Conservation (phyloP, 2,329 filamentous ascomycete species). For the Sporothrix mexicana region DNA sequence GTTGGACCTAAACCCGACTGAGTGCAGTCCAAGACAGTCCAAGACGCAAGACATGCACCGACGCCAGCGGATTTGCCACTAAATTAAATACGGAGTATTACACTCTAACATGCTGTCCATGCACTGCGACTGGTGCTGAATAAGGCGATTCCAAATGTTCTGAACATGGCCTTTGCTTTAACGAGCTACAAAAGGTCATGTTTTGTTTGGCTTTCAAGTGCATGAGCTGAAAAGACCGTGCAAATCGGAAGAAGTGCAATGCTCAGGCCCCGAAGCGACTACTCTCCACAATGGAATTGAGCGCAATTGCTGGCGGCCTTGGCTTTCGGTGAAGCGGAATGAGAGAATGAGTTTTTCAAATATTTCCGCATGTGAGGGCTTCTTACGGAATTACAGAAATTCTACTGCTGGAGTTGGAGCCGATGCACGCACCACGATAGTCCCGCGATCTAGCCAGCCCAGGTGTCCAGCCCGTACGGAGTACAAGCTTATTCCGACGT, state of each 20-base stretch:
- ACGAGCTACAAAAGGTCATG: neutral
- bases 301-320: neutral
- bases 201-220: neutral
- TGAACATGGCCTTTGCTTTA: neutral
- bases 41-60: neutral
- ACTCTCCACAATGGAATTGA: neutral
- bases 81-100: neutral
- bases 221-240: neutral
- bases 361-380: too few species aligned
- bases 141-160: neutral
- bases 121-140: constrained; percentile 2
- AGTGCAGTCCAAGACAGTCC: constrained; percentile 1
- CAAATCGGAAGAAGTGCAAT: neutral
- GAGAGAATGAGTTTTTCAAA: too few species aligned
- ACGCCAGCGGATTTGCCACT: constrained; percentile 10
- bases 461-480: neutral
- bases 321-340: neutral
- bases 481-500: neutral
- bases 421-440: neutral
- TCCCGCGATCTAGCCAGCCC: neutral
- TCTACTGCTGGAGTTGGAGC: too few species aligned
- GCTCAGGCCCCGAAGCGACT: neutral
- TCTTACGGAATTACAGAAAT: too few species aligned
- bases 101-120: neutral
- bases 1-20: constrained; percentile 6